phyloP scores from a whole-genome alignment of 2,329 filamentous ascomycete species.

The Pseudogymnoascus sp. region DNA sequence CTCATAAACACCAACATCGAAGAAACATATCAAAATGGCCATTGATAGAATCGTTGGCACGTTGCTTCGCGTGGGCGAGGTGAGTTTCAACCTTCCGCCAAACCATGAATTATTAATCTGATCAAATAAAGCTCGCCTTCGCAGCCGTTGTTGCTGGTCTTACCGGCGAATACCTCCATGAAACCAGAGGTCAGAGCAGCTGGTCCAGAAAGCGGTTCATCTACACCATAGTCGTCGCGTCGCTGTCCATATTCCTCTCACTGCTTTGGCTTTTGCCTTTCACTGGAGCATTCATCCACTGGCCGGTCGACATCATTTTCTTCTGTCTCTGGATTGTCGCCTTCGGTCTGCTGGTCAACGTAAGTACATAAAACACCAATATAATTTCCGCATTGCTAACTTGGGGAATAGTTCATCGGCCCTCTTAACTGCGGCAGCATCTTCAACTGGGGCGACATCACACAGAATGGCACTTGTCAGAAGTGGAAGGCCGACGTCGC shows the following conservation, averaged over 20 bases:
- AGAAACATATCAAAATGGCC: conserved; percentile 25
- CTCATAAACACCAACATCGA: not conserved
- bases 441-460: conserved; percentile 78
- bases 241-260: conserved; percentile 57
- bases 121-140: conserved; percentile 54
- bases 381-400: conserved; percentile 78
- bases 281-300: conserved; percentile 39
- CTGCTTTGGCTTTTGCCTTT: conserved; percentile 66
- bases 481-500: conserved; percentile 52
- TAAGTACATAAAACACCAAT: conserved; percentile 51
- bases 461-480: conserved; percentile 61
- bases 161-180: conserved; percentile 56
- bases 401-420: conserved; percentile 62
- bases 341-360: conserved; percentile 39
- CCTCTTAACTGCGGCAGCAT: conserved; percentile 70
- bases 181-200: conserved; percentile 32
- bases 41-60: conserved; percentile 32
- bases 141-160: conserved; percentile 64
- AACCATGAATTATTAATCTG: not conserved
- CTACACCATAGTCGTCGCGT: conserved; percentile 65
- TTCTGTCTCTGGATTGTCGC: conserved; percentile 52
- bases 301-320: conserved; percentile 61
- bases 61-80: conserved; percentile 22
- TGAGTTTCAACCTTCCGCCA: conserved; percentile 9
- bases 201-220: conserved; percentile 59